These are phyloP conservation scores for Talaromyces sp. DNA, from an alignment of 2,329 filamentous ascomycete species.

Conservation along the genomic window DNA sequence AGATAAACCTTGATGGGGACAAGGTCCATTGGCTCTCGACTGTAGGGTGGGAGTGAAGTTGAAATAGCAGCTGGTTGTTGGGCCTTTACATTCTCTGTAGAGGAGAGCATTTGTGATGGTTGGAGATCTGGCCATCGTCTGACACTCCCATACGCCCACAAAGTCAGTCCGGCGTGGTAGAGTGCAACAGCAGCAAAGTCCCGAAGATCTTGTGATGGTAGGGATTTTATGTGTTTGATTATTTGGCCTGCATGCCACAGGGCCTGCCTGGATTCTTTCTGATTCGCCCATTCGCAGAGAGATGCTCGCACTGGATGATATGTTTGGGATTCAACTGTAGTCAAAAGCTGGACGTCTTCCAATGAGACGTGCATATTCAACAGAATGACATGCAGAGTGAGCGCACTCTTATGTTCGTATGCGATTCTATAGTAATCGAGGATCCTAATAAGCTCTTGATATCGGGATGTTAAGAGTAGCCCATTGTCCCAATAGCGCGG, in stretches of 20 bases:
- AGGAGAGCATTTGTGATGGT: neutral
- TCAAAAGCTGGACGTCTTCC: constrained; percentile 13
- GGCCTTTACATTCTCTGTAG: constrained; percentile 58
- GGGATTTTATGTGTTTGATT: neutral
- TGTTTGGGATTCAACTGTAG: neutral
- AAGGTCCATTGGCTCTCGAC: constrained; percentile 32
- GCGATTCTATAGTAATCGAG: constrained; percentile 19
- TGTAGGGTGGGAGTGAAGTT: constrained; percentile 58
- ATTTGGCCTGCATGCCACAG: constrained; percentile 8
- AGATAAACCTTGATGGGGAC: neutral
- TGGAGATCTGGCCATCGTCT: neutral
- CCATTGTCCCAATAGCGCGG: constrained; percentile 25
- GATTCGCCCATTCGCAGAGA: neutral
- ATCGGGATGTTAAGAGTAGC: constrained; percentile 23
- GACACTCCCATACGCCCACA: constrained; percentile 8
- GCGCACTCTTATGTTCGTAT: constrained; percentile 7
- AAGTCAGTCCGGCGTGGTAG: constrained; percentile 1
- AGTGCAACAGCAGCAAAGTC: constrained; percentile 15
- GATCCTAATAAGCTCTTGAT: constrained; percentile 26
- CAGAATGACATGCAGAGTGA: constrained; percentile 6
- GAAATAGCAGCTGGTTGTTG: constrained; percentile 64
- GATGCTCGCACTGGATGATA: neutral
- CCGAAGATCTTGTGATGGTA: constrained; percentile 2
- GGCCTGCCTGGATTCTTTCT: constrained; percentile 7
- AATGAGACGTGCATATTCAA: constrained; percentile 16